phyloP scores from a whole-genome alignment of 2,329 filamentous ascomycete species.

The Talaromyces sp. region DNA sequence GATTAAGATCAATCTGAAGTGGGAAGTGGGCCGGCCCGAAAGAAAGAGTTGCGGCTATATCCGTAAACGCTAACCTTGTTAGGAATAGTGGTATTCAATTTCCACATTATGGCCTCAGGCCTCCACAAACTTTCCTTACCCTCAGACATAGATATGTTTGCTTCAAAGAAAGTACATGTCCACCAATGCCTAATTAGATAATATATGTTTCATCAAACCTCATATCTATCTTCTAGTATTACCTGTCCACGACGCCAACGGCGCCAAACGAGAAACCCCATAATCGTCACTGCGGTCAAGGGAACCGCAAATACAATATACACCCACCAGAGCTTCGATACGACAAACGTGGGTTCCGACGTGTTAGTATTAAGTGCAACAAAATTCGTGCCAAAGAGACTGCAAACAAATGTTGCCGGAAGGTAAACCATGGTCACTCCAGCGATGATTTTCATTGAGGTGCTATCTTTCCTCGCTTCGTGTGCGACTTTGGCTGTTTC shows the following conservation, averaged over 20 bases:
- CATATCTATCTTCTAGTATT: constrained; percentile 1
- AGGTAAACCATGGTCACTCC: constrained; percentile 22
- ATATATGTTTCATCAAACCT: neutral
- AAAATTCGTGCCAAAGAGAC: constrained; percentile 20
- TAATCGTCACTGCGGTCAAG: constrained; percentile 16
- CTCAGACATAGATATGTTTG: no score
- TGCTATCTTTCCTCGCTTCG: constrained; percentile 20
- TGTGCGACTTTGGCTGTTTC: constrained; percentile 16
- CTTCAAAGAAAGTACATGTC: no score
- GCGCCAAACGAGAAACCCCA: constrained; percentile 17
- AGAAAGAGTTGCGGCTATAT: no score
- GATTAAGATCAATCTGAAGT: no score
- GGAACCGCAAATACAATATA: constrained; percentile 19
- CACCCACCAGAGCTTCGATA: constrained; percentile 18
- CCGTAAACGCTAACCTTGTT: no score
- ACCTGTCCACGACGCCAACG: constrained; percentile 12
- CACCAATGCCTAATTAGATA: neutral
- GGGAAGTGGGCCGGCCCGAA: no score
- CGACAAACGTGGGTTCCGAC: constrained; percentile 15
- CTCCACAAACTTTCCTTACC: no score
- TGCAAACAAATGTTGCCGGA: constrained; percentile 22
- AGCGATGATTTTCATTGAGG: constrained; percentile 23
- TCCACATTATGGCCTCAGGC: no score
- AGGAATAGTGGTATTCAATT: no score
- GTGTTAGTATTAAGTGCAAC: constrained; percentile 17